Percentiles rank a stretch among this genome's conserved stretches.
Conservation (phyloP, 495 filamentous ascomycete species). For the Aspergillus olivimuriae region DNA sequence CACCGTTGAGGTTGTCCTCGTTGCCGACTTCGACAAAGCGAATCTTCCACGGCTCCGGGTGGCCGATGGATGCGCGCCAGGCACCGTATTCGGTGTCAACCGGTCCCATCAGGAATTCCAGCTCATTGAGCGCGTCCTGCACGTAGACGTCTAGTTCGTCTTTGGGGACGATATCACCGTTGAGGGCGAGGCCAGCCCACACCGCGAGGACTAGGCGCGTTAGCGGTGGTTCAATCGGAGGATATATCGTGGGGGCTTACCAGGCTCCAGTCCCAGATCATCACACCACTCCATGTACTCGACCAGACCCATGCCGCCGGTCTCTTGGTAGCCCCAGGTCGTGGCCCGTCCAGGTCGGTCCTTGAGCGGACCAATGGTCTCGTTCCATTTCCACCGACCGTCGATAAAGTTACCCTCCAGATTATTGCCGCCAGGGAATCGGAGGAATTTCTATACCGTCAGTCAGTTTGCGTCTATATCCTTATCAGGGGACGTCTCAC, state of each 20-base stretch:
- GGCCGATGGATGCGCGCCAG: slow-evolving; percentile 39
- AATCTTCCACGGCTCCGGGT: slow-evolving; percentile 42
- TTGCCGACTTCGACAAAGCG: slow-evolving; percentile 50
- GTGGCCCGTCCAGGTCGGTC: slow-evolving; percentile 55
- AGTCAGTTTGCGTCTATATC: background rate
- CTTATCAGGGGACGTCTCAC: slow-evolving; percentile 7
- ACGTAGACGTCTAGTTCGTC: slow-evolving; percentile 34
- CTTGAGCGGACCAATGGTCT: slow-evolving; percentile 58
- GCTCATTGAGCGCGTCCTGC: slow-evolving; percentile 55
- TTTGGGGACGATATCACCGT: slow-evolving; percentile 35
- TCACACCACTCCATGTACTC: slow-evolving; percentile 64
- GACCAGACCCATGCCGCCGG: slow-evolving; percentile 48
- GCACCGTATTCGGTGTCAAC: slow-evolving; percentile 34
- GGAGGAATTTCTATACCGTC: slow-evolving; percentile 47
- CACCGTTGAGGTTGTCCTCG: slow-evolving; percentile 44
- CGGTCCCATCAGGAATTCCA: slow-evolving; percentile 45
- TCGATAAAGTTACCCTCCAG: slow-evolving; percentile 49
- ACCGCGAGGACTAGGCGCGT: slow-evolving; percentile 44
- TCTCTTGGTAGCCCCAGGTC: slow-evolving; percentile 55
- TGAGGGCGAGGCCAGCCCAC: slow-evolving; percentile 54
- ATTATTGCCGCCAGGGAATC: slow-evolving; percentile 64
- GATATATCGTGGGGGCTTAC: too few species aligned
- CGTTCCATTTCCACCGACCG: slow-evolving; percentile 61
- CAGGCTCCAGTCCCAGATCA: slow-evolving; percentile 54
- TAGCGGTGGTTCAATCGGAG: background rate